Conservation (phyloP, 441 rosid genomes). For the Macaranga tanarius region DNA sequence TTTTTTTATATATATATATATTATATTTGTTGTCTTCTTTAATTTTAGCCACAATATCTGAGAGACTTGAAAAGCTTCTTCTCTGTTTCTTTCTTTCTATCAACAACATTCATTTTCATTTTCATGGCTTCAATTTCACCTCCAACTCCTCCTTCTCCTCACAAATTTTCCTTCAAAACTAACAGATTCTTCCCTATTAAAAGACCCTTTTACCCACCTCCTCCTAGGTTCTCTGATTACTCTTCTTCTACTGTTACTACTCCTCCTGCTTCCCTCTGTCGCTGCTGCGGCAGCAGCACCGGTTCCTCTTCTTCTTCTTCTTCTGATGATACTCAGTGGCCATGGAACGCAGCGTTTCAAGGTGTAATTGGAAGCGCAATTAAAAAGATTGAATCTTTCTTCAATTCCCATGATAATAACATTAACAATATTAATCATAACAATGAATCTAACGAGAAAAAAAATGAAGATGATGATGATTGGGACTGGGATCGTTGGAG, state of each 20-base stretch:
- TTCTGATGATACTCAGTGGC: conserved; percentile 30
- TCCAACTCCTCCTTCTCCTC: conserved; percentile 46
- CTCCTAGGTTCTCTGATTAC: too few species aligned
- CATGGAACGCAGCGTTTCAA: conserved; percentile 65
- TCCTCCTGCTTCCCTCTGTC: conserved; percentile 35
- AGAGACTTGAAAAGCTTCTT: not conserved
- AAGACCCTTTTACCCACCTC: conserved; percentile 37
- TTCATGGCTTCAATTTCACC: conserved; percentile 61
- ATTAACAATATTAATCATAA: not conserved
- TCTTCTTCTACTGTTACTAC: conserved; percentile 23
- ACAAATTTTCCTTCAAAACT: conserved; percentile 41
- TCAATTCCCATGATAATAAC: conserved; percentile 31
- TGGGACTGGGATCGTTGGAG: conserved; percentile 98
- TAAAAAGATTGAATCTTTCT: conserved; percentile 55
- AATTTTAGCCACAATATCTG: not conserved
- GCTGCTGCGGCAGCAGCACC: conserved; percentile 32
- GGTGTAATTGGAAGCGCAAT: conserved; percentile 50
- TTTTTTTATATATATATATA: too few species aligned
- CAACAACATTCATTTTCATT: too few species aligned
- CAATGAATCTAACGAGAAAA: conserved; percentile 10
- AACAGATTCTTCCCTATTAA: conserved; percentile 28
- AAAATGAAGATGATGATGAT: conserved; percentile 34
- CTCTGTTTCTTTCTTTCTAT: not conserved
- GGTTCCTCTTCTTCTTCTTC: conserved; percentile 20
- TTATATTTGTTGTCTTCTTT: not conserved